These are phyloP conservation scores for Trichophyton schoenleinii DNA, from an alignment of 2,329 filamentous ascomycete species.

Conservation along the genomic window DNA sequence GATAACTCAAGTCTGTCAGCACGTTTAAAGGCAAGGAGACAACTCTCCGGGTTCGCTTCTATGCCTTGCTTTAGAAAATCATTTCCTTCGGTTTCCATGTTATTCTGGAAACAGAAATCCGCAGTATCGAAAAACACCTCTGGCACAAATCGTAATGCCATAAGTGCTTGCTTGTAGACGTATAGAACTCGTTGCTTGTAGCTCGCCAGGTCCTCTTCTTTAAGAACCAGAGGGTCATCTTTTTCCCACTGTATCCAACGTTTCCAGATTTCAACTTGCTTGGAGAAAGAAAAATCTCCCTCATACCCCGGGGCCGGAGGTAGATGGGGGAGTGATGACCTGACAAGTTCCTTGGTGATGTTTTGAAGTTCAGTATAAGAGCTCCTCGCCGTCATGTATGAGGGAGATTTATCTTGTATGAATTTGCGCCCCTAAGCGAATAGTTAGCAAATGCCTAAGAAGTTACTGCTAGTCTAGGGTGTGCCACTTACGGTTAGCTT, in stretches of 20 bases:
- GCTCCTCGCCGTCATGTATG: constrained; percentile 91
- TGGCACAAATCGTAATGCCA: constrained; percentile 88
- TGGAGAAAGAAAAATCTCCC: constrained; percentile 68
- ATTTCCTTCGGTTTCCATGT: constrained; percentile 56
- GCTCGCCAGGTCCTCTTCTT: constrained; percentile 61
- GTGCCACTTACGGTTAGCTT: constrained; percentile 59
- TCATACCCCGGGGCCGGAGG: constrained; percentile 77
- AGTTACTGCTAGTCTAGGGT: background rate
- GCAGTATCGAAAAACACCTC: constrained; percentile 93
- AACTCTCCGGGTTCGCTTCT: constrained; percentile 83
- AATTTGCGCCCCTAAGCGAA: constrained; percentile 68
- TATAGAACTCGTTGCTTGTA: constrained; percentile 74
- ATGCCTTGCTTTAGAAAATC: constrained; percentile 74
- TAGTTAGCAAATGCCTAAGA: background rate
- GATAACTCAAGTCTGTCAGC: constrained; percentile 76
- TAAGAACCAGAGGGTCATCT: constrained; percentile 75
- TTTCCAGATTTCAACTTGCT: constrained; percentile 82
- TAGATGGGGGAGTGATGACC: constrained; percentile 65
- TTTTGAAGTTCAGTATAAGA: constrained; percentile 86
- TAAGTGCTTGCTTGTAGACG: constrained; percentile 84
- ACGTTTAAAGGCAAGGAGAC: constrained; percentile 75
- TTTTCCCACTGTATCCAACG: constrained; percentile 94
- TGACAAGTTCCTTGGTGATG: constrained; percentile 61
- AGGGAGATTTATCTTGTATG: constrained; percentile 78
- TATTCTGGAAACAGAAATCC: constrained; percentile 79